Conservation (phyloP, 495 filamentous ascomycete genomes). For the Xylaria cubensis region DNA sequence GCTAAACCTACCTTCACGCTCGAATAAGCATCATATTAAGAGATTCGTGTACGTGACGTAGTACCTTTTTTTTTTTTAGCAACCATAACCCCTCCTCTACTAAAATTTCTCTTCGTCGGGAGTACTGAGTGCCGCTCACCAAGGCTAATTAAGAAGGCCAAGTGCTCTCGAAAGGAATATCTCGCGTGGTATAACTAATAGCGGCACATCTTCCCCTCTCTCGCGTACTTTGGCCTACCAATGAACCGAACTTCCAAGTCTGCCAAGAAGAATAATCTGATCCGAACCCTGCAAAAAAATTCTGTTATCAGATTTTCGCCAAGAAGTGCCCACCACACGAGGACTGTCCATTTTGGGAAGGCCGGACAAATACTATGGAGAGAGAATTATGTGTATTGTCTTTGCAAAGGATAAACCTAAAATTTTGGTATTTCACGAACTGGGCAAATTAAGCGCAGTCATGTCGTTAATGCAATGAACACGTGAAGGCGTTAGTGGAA, state of each 20-base stretch:
- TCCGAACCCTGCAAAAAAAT: slow-evolving; percentile 6
- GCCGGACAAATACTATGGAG: neutral
- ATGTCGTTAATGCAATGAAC: neutral
- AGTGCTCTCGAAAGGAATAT: too few relatives aligned
- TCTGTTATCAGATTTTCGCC: slow-evolving; percentile 3
- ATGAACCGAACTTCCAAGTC: neutral
- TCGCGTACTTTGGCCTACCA: neutral
- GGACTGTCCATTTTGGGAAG: neutral
- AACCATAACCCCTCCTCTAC: neutral
- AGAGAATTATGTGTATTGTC: too few relatives aligned
- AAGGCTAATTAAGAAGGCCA: too few relatives aligned
- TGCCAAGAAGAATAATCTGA: slow-evolving; percentile 20
- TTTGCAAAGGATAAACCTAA: too few relatives aligned
- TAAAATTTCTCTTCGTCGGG: neutral
- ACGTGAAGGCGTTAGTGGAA: neutral
- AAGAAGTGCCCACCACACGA: neutral
- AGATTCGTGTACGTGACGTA: neutral
- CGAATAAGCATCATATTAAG: neutral
- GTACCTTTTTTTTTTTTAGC: neutral
- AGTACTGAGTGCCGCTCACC: too few relatives aligned
- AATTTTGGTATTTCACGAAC: neutral
- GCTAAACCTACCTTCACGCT: neutral
- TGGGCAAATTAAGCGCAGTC: neutral
- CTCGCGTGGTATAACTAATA: neutral
- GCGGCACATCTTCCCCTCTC: neutral